Conservation (phyloP, 768 basidiomycete genomes). For the Lactarius indigo region DNA sequence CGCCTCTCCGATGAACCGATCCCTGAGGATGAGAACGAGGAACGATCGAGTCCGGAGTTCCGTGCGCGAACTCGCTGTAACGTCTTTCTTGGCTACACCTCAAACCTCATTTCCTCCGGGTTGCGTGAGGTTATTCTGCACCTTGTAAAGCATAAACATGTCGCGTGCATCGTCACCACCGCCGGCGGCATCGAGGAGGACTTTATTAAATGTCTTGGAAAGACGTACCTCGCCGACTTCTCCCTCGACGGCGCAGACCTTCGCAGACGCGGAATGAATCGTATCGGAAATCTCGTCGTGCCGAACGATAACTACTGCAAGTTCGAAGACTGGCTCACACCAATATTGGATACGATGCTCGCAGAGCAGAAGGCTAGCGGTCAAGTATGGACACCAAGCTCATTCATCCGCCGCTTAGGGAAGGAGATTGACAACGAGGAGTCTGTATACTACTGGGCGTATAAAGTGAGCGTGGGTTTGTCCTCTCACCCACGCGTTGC, state of each 20-base stretch:
- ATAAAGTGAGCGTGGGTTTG: constrained; percentile 67
- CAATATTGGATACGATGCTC: constrained; percentile 88
- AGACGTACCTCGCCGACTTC: constrained; percentile 93
- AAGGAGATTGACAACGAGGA: constrained; percentile 97
- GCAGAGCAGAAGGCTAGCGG: constrained; percentile 75
- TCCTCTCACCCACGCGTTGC: constrained; percentile 21
- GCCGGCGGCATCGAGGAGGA: constrained; percentile 99
- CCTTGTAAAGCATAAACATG: constrained; percentile 90
- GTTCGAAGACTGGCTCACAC: constrained; percentile 99
- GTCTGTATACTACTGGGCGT: constrained; percentile 99
- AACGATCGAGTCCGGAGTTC: constrained; percentile 53
- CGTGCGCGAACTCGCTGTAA: constrained; percentile 74
- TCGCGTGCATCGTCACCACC: constrained; percentile 89
- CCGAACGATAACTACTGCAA: constrained; percentile 99
- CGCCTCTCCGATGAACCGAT: constrained; percentile 83
- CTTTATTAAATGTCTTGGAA: constrained; percentile 97
- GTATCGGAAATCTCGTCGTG: constrained; percentile 93
- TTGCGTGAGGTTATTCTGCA: constrained; percentile 88
- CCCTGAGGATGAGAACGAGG: constrained; percentile 64
- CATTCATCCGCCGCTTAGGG: constrained; percentile 88
- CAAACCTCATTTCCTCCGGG: constrained; percentile 97
- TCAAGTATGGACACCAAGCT: constrained; percentile 86
- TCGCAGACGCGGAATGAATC: constrained; percentile 88
- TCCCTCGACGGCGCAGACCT: constrained; percentile 86
- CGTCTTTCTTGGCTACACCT: constrained; percentile 96